These are phyloP conservation scores for Amphibolis antarctica DNA, from an alignment of 106 monocot species.

Conservation along the genomic window DNA sequence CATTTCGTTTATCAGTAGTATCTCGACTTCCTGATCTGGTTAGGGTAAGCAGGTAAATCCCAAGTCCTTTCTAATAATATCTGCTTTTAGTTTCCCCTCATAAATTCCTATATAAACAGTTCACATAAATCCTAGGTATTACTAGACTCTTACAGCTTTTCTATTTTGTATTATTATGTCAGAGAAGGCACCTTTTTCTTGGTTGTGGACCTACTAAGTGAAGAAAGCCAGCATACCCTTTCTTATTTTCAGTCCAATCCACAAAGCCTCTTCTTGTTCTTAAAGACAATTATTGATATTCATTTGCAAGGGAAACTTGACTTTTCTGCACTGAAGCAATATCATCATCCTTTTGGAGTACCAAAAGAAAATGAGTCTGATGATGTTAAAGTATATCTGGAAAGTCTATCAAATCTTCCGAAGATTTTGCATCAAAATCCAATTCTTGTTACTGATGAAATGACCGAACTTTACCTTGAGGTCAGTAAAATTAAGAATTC, in stretches of 20 bases:
- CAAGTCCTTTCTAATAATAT: neutral
- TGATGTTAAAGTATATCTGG: constrained; percentile 41
- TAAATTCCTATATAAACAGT: neutral
- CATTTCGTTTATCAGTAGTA: constrained; percentile 49
- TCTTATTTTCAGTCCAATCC: constrained; percentile 58
- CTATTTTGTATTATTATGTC: constrained; percentile 12
- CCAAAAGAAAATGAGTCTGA: constrained; percentile 5
- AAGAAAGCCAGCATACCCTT: constrained; percentile 50
- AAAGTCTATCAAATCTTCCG: constrained; percentile 48
- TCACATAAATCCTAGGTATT: neutral
- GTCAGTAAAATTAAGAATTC: constrained; percentile 27
- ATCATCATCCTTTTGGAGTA: constrained; percentile 7
- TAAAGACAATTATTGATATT: constrained; percentile 73
- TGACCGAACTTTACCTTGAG: constrained; percentile 72
- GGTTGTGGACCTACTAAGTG: constrained; percentile 65
- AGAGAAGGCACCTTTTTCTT: constrained; percentile 83
- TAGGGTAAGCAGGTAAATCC: constrained; percentile 70
- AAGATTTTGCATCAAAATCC: constrained; percentile 46
- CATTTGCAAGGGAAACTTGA: constrained; percentile 65
- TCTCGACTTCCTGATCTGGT: constrained; percentile 57
- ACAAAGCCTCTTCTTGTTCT: constrained; percentile 85
- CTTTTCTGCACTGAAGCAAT: constrained; percentile 27
- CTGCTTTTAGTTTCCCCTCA: neutral
- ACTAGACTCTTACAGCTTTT: neutral
- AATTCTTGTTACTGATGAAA: constrained; percentile 60